phyloP scores from a whole-genome alignment of 371 early-diverging fungal genomes.

The Mortierella sp. region DNA sequence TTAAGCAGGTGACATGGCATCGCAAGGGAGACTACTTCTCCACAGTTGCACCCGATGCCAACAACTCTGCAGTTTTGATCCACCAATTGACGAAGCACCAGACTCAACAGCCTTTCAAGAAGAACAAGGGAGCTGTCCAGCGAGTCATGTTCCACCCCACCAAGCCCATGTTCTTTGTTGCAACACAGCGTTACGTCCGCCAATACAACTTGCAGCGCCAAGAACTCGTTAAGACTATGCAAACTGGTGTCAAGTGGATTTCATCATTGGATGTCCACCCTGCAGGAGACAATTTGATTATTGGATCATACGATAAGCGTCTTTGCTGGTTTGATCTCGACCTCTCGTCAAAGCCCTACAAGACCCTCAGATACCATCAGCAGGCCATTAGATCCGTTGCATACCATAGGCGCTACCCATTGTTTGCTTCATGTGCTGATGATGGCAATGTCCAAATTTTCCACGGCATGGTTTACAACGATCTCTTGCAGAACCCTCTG shows the following conservation, averaged over 20 bases:
- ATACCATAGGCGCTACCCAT: conserved; percentile 91
- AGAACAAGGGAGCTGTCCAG: conserved; percentile 90
- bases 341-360: conserved; percentile 91
- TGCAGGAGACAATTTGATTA: conserved; percentile 91
- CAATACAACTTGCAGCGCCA: conserved; percentile 94
- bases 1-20: conserved; percentile 94
- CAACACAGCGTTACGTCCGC: conserved; percentile 93
- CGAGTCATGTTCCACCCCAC: conserved; percentile 94
- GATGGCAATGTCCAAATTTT: conserved; percentile 95
- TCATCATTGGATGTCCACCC: conserved; percentile 96
- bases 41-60: conserved; percentile 81
- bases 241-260: conserved; percentile 92
- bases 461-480: conserved; percentile 97
- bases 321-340: conserved; percentile 98
- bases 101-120: conserved; percentile 92
- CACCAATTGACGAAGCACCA: conserved; percentile 92
- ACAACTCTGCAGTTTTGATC: conserved; percentile 80
- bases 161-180: conserved; percentile 93
- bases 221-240: conserved; percentile 83
- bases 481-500: conserved; percentile 94
- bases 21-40: conserved; percentile 97
- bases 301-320: conserved; percentile 95
- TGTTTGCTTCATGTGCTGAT: conserved; percentile 95
- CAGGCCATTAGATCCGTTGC: conserved; percentile 91
- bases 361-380: conserved; percentile 89